Conservation (phyloP, 1,139 yeast genomes). For the Protomyces arabidopsidicola region DNA sequence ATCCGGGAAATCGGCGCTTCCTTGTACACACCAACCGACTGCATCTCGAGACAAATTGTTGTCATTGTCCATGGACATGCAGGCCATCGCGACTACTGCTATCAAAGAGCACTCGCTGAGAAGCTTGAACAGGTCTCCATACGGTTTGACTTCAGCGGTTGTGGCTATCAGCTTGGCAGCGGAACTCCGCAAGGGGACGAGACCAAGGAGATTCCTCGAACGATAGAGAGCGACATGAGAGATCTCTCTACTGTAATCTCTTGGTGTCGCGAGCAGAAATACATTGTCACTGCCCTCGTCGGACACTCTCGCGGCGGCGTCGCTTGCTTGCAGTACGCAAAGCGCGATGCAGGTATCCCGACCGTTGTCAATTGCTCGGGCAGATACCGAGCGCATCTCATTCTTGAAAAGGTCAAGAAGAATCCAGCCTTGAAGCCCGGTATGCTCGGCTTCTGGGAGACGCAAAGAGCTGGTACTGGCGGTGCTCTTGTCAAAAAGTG, state of each 20-base stretch:
- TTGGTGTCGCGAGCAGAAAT: slow-evolving; percentile 37
- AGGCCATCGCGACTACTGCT: slow-evolving; percentile 43
- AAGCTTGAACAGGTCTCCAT: slow-evolving; percentile 54
- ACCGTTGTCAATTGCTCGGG: slow-evolving; percentile 68
- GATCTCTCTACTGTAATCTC: slow-evolving; percentile 39
- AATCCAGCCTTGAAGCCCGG: slow-evolving; percentile 15
- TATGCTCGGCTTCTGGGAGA: slow-evolving; percentile 18
- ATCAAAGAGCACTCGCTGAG: slow-evolving; percentile 20
- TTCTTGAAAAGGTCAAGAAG: slow-evolving; percentile 35
- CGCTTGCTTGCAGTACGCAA: slow-evolving; percentile 23
- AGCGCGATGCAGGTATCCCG: slow-evolving; percentile 51
- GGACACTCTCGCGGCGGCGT: slow-evolving; percentile 65
- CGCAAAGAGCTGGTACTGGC: slow-evolving; percentile 19
- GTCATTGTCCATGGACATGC: slow-evolving; percentile 22
- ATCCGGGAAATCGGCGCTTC: slow-evolving; percentile 10
- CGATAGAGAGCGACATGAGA: slow-evolving; percentile 54
- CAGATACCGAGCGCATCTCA: slow-evolving; percentile 45
- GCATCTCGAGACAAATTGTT: slow-evolving; percentile 1
- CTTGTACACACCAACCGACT: slow-evolving; percentile 7
- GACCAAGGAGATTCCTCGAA: slow-evolving; percentile 60
- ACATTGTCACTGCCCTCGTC: slow-evolving; percentile 44
- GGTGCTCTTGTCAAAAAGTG: slow-evolving; percentile 21
- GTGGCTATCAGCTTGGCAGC: slow-evolving; percentile 61
- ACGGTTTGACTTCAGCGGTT: slow-evolving; percentile 79
- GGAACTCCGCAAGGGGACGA: slow-evolving; percentile 37